Conservation (phyloP, 2,329 filamentous ascomycete species). For the Tolypocladium amazonense region DNA sequence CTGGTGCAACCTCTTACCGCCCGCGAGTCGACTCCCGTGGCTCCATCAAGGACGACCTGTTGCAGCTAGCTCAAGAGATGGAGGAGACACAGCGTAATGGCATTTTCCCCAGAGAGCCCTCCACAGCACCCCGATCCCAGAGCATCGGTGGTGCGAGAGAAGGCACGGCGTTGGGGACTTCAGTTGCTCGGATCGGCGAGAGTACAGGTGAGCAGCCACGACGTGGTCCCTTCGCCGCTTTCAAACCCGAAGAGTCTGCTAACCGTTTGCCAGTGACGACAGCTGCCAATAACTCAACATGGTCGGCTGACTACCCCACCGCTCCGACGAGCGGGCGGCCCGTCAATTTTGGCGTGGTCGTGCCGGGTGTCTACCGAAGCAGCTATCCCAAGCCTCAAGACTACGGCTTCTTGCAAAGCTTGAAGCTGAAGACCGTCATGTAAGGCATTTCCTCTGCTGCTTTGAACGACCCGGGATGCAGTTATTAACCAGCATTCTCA, state of each 20-base stretch:
- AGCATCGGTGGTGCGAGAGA: constrained; percentile 1
- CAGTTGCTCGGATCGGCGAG: not conserved
- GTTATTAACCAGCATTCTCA: constrained; percentile 4
- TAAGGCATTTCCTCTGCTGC: constrained; percentile 28
- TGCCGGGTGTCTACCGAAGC: constrained; percentile 68
- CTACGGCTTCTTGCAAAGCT: constrained; percentile 54
- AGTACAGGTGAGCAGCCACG: not conserved
- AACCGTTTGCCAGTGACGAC: not conserved
- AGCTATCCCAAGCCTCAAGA: constrained; percentile 66
- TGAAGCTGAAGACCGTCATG: constrained; percentile 72
- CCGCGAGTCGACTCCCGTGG: constrained; percentile 19
- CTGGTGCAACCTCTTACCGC: constrained; percentile 11
- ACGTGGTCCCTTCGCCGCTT: not conserved
- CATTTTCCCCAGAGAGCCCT: constrained; percentile 7
- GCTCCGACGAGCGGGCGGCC: constrained; percentile 30
- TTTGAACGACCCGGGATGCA: not conserved
- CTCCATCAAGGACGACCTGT: constrained; percentile 16
- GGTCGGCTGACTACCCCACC: constrained; percentile 8
- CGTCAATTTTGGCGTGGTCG: constrained; percentile 66
- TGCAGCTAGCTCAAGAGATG: constrained; percentile 9
- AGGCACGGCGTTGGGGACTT: not conserved
- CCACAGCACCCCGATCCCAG: constrained; percentile 8
- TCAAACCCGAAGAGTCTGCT: not conserved
- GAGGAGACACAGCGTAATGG: constrained; percentile 12
- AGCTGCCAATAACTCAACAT: constrained; percentile 1